phyloP scores from a whole-genome alignment of 148 eudicot species.

The Fagopyrum esculentum region DNA sequence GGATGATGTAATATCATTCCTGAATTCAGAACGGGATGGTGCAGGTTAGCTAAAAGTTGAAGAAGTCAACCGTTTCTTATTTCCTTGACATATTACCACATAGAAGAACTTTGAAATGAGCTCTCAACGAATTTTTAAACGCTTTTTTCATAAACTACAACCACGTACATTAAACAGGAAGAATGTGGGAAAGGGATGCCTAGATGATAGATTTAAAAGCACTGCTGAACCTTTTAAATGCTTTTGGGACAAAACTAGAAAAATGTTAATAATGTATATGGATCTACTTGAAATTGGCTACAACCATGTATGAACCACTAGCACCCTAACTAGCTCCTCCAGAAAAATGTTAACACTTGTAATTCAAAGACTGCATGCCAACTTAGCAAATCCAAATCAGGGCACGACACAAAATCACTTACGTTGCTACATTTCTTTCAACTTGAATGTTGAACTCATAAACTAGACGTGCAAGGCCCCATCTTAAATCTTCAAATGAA shows the following conservation, averaged over 20 bases:
- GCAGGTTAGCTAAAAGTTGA: too few relatives aligned
- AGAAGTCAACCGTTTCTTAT: too few relatives aligned
- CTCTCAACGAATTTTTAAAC: too few relatives aligned
- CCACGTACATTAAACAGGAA: too few relatives aligned
- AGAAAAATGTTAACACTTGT: neutral
- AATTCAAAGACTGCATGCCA: neutral
- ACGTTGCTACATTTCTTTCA: constrained; percentile 89
- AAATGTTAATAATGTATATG: too few relatives aligned
- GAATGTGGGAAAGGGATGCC: too few relatives aligned
- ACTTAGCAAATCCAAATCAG: constrained; percentile 7
- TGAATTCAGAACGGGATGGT: neutral
- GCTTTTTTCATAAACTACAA: too few relatives aligned
- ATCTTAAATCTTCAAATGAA: constrained; percentile 59
- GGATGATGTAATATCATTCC: neutral
- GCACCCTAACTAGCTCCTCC: too few relatives aligned
- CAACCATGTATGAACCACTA: too few relatives aligned
- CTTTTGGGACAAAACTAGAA: neutral
- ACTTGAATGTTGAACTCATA: constrained; percentile 86
- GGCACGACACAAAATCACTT: constrained; percentile 29
- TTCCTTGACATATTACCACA: too few relatives aligned
- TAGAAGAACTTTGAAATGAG: too few relatives aligned
- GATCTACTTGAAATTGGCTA: too few relatives aligned
- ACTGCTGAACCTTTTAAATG: neutral
- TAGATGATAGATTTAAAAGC: neutral
- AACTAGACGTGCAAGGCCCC: constrained; percentile 54